phyloP scores from a whole-genome alignment of 495 filamentous ascomycete genomes.

The Aspergillus conjunctus region DNA sequence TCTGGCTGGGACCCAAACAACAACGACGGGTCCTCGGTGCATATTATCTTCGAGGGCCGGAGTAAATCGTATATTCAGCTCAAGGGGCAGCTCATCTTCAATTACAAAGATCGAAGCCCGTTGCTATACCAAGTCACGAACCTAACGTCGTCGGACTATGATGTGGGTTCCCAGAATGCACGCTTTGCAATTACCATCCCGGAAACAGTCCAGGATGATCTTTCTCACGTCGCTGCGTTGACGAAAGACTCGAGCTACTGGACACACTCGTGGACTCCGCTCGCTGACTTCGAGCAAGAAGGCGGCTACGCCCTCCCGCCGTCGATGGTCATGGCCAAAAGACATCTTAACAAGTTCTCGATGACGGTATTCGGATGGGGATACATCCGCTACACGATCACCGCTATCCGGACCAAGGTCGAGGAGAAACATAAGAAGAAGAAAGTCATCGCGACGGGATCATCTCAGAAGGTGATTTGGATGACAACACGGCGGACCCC shows the following conservation, averaged over 20 bases:
- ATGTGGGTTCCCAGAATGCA: background rate
- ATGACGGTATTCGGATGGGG: background rate
- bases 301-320: slow-evolving; percentile 8
- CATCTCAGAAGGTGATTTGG: background rate
- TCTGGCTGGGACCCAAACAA: slow-evolving; percentile 7
- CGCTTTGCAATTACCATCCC: slow-evolving; percentile 11
- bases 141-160: background rate
- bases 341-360: background rate
- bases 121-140: background rate
- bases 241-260: slow-evolving; percentile 10
- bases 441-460: background rate
- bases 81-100: background rate
- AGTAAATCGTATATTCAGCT: background rate
- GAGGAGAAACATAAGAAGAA: background rate
- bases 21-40: background rate
- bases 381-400: background rate
- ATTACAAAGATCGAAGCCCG: background rate
- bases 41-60: background rate
- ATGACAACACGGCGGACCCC: background rate
- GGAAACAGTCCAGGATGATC: background rate
- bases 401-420: background rate
- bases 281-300: background rate
- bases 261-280: slow-evolving; percentile 13
- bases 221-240: slow-evolving; percentile 2
- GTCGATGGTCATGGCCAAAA: slow-evolving; percentile 2